Conservation (phyloP, 2,329 filamentous ascomycete genomes). For the Nothophaeocryptopus gaeumannii region DNA sequence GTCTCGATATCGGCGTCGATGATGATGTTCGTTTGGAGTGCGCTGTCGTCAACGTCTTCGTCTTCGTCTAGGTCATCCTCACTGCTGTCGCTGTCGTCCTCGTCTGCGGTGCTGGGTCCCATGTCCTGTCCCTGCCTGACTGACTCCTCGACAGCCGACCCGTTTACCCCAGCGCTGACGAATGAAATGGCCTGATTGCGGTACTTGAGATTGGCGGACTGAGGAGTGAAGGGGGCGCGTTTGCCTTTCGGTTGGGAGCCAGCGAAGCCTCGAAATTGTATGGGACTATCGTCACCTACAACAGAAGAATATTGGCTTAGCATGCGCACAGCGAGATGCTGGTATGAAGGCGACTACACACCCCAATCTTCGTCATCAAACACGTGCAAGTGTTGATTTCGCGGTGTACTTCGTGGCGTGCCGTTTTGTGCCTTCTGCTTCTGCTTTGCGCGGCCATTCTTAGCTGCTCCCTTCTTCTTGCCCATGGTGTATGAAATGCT, state of each 20-base stretch:
- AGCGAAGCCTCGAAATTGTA: constrained; percentile 32
- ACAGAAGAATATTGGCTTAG: constrained; percentile 2
- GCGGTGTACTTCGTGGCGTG: constrained; percentile 8
- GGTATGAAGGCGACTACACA: constrained; percentile 8
- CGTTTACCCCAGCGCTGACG: constrained; percentile 56
- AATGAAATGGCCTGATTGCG: constrained; percentile 58
- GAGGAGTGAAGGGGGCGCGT: constrained; percentile 32
- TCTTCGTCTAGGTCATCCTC: constrained; percentile 23
- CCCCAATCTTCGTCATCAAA: constrained; percentile 20
- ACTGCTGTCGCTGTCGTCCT: constrained; percentile 20
- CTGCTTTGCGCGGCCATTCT: constrained; percentile 27
- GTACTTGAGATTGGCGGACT: constrained; percentile 50
- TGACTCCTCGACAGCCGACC: constrained; percentile 29
- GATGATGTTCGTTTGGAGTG: constrained; percentile 30
- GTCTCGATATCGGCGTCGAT: constrained; percentile 32
- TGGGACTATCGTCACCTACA: constrained; percentile 19
- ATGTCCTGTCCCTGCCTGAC: constrained; percentile 21
- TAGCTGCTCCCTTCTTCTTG: constrained; percentile 24
- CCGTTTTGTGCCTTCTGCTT: constrained; percentile 26
- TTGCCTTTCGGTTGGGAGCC: constrained; percentile 12
- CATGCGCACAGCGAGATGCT: neutral
- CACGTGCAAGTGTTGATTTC: constrained; percentile 8
- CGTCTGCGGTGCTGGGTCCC: neutral
- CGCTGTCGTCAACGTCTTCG: constrained; percentile 26
- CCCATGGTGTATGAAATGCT: constrained; percentile 10